A percentile compares a stretch with the other conserved stretches of the same genome.
Evolutionary conservation across 164 flowering plant genomes (phyloP).

Genomic region (Pachysandra terminalis): DNA sequence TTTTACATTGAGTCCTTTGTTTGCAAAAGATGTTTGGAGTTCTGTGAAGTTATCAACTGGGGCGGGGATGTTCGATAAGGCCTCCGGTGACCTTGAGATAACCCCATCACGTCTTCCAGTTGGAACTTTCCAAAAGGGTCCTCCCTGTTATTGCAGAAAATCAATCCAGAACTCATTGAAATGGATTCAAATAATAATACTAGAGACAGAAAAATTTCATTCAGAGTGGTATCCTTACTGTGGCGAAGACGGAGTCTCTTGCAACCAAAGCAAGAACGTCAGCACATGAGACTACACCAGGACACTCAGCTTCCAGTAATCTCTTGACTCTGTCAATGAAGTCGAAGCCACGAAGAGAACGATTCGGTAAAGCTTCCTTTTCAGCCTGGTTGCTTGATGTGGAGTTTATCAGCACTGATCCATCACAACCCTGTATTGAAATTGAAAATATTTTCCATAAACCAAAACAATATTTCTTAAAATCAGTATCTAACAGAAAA

Average conservation of each 20-base stretch:
- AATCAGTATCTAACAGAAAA: not conserved
- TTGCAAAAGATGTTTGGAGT: slow-evolving; percentile 43
- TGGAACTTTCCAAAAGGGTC: slow-evolving; percentile 66
- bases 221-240: no score
- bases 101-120: no score
- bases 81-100: no score
- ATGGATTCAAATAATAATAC: no score
- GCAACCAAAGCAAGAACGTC: no score
- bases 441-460: no score
- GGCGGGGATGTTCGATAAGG: slow-evolving; percentile 51
- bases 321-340: no score
- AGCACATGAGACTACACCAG: slow-evolving; percentile 79
- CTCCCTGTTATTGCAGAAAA: slow-evolving; percentile 30
- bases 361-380: slow-evolving; percentile 55
- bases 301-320: no score
- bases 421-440: slow-evolving; percentile 83
- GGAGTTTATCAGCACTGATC: slow-evolving; percentile 63
- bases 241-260: slow-evolving; percentile 62
- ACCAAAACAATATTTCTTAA: not conserved
- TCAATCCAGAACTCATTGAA: not conserved
- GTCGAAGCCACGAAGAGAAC: slow-evolving; percentile 59
- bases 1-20: no score
- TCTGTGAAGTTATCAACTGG: slow-evolving; percentile 58
- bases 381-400: slow-evolving; percentile 59
- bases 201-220: no score